Conservation (phyloP, 2,329 filamentous ascomycete genomes). For the Chrysosphaeria jannelii region DNA sequence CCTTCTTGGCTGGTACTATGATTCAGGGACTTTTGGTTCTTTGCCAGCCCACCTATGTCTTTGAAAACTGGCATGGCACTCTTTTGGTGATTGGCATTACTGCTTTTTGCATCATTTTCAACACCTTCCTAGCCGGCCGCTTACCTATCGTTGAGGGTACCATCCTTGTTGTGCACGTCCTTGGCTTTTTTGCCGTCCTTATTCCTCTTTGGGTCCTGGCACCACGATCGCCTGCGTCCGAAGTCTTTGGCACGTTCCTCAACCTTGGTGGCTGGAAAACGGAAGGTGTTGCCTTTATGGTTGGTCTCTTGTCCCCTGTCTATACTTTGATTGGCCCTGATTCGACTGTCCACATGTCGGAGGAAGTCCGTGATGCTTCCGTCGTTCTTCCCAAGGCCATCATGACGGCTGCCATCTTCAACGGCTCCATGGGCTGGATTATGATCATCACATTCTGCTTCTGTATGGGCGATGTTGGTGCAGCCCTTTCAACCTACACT, state of each 20-base stretch:
- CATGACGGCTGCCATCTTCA: constrained; percentile 9
- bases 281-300: constrained; percentile 15
- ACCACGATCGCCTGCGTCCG: constrained; percentile 4
- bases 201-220: constrained; percentile 7
- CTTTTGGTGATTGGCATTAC: constrained; percentile 18
- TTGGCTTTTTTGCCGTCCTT: constrained; percentile 12
- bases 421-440: constrained; percentile 10
- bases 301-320: constrained; percentile 14
- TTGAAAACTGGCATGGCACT: constrained; percentile 16
- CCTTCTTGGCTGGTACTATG: constrained; percentile 15
- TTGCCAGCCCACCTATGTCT: constrained; percentile 11
- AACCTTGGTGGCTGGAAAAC: constrained; percentile 18
- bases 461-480: constrained; percentile 7
- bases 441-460: constrained; percentile 12
- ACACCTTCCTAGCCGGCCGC: constrained; percentile 14
- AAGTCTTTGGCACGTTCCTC: constrained; percentile 15
- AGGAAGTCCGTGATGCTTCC: constrained; percentile 11
- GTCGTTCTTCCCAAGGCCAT: constrained; percentile 10
- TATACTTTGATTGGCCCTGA: constrained; percentile 10
- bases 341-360: constrained; percentile 10
- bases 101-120: constrained; percentile 16
- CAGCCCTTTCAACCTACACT: constrained; percentile 10
- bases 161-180: constrained; percentile 18
- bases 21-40: constrained; percentile 15
- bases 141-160: constrained; percentile 20